Evolutionary conservation across 192 early-diverging fungal genomes (phyloP), one percentile per base, ranked within the genome.

Genomic region (Rhizoclosmatium sp.): DNA sequence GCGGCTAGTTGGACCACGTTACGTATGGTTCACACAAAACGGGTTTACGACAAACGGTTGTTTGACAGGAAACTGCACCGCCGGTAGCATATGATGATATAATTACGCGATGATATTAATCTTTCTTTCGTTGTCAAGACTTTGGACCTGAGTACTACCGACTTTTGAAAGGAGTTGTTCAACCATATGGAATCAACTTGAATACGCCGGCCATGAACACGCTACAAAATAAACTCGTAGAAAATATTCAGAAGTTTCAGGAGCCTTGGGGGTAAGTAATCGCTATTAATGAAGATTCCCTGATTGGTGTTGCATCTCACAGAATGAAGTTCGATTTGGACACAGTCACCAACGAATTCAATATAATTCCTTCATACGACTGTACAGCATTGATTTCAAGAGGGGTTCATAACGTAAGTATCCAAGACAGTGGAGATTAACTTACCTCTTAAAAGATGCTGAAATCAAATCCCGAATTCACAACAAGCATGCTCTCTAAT

Each of bases 201-300:
- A 54, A 54, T 16, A 12, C 51, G 51, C 51, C 51, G 51, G 16
- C 5, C 5, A 54, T 54, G 51, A 54, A 7, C 51, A 7, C 5
- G 16, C 51, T 54, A 12, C 61, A 64, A 64, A 64, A n/a, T 16
- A 7, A 64, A 19, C 21, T 64, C n/a, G 21, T 23, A 7, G 21
- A 23, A 9, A 23, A 64, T 9, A 21, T 64, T 16, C 4, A 64
- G 5, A 5, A n/a, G 21, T 39, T 64, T 21, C 61, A 64, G 40
- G 61, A n/a, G 40, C 61, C 61, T 5, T 64, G n/a, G n/a, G 61
- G 61, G 61, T 64, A 40, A 64, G 61, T 64, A 54, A 54, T 16
- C 49, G 4, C 51, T 12, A 7, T 54, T 64, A 16, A 9, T 39
- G n/a, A 16, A 23, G 5, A 64, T 64, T 40, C 9, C n/a, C 5